Conservation (phyloP, 768 basidiomycete species). For the Lenzites betulinus region DNA sequence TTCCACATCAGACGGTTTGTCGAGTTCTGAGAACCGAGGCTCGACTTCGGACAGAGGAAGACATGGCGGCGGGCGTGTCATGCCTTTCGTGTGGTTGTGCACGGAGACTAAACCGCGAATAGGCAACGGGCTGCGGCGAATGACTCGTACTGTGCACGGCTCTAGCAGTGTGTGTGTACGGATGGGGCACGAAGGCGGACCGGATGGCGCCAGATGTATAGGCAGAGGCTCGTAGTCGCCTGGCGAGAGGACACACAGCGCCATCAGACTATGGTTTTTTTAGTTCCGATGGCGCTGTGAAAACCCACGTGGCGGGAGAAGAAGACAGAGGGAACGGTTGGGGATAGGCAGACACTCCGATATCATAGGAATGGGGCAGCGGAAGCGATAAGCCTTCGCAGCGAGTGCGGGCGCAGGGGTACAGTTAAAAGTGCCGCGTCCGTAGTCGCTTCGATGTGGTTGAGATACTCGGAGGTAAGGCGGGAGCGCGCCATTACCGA, state of each 20-base stretch:
- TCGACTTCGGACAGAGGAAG: no score
- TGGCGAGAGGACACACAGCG: not conserved
- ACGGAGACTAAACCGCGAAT: not conserved
- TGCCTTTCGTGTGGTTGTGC: not conserved
- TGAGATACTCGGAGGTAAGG: not conserved
- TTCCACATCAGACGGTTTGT: not conserved
- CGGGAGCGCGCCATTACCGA: not conserved
- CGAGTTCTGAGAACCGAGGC: not conserved
- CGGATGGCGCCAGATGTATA: not conserved
- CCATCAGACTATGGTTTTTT: not conserved
- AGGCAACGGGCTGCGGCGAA: not conserved
- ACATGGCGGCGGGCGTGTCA: not conserved
- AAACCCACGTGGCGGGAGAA: no score
- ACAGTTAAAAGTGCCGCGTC: not conserved
- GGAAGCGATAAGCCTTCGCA: not conserved
- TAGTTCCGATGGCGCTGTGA: slow-evolving; percentile 2
- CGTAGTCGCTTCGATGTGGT: not conserved
- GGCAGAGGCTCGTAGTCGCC: not conserved
- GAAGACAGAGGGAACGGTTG: not conserved
- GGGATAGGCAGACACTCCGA: not conserved
- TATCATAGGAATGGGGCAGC: slow-evolving; percentile 1
- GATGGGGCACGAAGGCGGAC: not conserved
- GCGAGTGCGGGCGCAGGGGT: not conserved
- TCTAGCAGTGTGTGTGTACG: not conserved
- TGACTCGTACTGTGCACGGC: not conserved